Evolutionary conservation across 176 grass and related monocot genomes (phyloP), one percentile per base, ranked within the genome.

Genomic region (Eragrostis nindensis): DNA sequence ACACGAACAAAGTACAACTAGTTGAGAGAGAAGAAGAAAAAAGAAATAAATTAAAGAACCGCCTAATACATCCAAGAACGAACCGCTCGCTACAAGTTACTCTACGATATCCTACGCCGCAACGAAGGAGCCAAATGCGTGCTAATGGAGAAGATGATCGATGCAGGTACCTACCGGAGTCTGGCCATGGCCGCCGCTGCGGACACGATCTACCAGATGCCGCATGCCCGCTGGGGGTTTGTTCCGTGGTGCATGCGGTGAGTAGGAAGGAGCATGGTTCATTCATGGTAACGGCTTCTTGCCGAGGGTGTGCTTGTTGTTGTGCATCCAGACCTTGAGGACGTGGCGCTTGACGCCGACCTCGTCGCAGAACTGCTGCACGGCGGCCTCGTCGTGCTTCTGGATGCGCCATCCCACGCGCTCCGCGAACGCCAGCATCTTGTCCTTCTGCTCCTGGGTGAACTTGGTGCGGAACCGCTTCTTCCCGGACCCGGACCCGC

Each of bases 291-390:
- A 87, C 39, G 87, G 91, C 87, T 94, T 97, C 87, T 97, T 97
- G 81, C 94, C 88, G 63, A 93, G 87, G 82, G 87, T 89, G 79
- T 97, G 84, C 94, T 97, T 97, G 89, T 97, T 90, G 86, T 97
- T 97, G 86, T 97, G 94, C 94, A 97, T 97, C 94, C 94, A 97
- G 3, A 97, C 94, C 88, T 97, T 97, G 82, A 97, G 85, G 24
- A 97, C 94, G 80, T 97, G 94, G 63, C 92, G 91, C 66, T 87
- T 90, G 73, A 98, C 86, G 81, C 90, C 26, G 44, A 89, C 80
- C 87, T 98, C 95, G 65, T 90, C 70, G 77, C 95, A 98, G 88
- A 98, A 98, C 68, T 90, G 84, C 57, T 94, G 90, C 73, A 98
- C 77, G n/a, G 95, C 90, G 16, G 83, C 88, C 70, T 98, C 95